Conservation (phyloP, 352 stramenopile species). For the Pythium scleroteichum region DNA sequence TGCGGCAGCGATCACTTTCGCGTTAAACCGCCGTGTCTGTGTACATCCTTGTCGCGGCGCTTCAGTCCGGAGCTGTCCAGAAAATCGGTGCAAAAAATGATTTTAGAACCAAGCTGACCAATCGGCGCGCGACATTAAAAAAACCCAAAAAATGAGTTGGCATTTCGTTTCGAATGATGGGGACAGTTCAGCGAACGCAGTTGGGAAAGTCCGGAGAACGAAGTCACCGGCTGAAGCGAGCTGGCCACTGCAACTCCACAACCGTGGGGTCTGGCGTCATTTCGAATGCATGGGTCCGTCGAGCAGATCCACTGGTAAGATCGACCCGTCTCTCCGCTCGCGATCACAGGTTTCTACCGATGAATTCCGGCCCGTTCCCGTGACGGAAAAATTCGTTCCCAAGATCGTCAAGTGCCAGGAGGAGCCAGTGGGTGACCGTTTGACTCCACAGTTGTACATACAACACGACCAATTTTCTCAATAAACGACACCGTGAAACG, state of each 20-base stretch:
- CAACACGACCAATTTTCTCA: neutral
- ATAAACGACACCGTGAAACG: neutral
- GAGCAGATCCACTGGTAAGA: neutral
- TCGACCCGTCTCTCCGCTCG: neutral
- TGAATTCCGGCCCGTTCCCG: neutral
- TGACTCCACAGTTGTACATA: neutral
- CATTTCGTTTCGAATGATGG: constrained; percentile 6
- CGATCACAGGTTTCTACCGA: neutral
- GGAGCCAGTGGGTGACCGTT: constrained; percentile 2
- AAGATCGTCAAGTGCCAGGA: neutral
- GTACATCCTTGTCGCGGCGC: constrained; percentile 5
- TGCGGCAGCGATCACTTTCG: neutral
- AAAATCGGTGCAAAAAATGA: constrained; percentile 18
- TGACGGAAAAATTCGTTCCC: neutral
- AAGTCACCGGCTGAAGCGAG: constrained; percentile 16
- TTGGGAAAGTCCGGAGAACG: constrained; percentile 18
- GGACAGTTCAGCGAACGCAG: constrained; percentile 11
- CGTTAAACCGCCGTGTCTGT: constrained; percentile 19
- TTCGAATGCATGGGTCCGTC: constrained; percentile 1
- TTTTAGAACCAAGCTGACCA: constrained; percentile 1
- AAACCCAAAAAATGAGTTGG: constrained; percentile 9
- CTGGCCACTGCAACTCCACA: constrained; percentile 10
- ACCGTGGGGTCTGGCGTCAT: constrained; percentile 9
- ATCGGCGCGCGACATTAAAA: constrained; percentile 9
- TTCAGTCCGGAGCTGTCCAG: constrained; percentile 16